Conservation (phyloP, 371 early-diverging fungal species). For the Batkoa obscura region DNA sequence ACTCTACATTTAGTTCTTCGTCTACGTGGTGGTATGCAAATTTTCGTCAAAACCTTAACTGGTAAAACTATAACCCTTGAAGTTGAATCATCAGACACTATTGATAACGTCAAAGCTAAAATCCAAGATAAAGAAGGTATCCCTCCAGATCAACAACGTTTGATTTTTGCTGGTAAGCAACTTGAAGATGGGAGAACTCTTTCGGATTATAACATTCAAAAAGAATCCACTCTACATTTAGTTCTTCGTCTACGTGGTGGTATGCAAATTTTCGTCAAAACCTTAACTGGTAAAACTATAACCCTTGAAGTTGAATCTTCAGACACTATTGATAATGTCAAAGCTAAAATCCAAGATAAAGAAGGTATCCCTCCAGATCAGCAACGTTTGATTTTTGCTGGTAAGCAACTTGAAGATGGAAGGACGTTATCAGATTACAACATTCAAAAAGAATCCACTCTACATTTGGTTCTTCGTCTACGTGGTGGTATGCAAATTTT, state of each 20-base stretch:
- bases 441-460: constrained; percentile 70
- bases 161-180: constrained; percentile 96
- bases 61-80: constrained; percentile 97
- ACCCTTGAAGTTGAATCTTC: constrained; percentile 94
- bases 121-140: constrained; percentile 96
- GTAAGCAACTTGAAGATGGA: constrained; percentile 91
- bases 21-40: constrained; percentile 82
- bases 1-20: constrained; percentile 71
- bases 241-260: constrained; percentile 79
- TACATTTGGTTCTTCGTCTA: constrained; percentile 68
- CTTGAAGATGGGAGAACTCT: constrained; percentile 80
- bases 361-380: constrained; percentile 36
- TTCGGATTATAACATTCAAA: constrained; percentile 73
- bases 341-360: constrained; percentile 97
- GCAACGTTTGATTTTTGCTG: constrained; percentile 94
- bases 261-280: constrained; percentile 95
- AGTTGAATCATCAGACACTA: constrained; percentile 88
- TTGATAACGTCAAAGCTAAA: constrained; percentile 91
- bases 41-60: constrained; percentile 96
- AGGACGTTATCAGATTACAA: constrained; percentile 72
- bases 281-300: constrained; percentile 96
- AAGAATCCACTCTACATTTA: constrained; percentile 66
- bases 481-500: constrained; percentile 91
- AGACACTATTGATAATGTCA: constrained; percentile 92
- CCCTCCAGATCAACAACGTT: constrained; percentile 40